These are phyloP conservation scores for Vanderwaltozyma yarrowii DNA, from an alignment of 805 yeast genomes.

Conservation along the genomic window DNA sequence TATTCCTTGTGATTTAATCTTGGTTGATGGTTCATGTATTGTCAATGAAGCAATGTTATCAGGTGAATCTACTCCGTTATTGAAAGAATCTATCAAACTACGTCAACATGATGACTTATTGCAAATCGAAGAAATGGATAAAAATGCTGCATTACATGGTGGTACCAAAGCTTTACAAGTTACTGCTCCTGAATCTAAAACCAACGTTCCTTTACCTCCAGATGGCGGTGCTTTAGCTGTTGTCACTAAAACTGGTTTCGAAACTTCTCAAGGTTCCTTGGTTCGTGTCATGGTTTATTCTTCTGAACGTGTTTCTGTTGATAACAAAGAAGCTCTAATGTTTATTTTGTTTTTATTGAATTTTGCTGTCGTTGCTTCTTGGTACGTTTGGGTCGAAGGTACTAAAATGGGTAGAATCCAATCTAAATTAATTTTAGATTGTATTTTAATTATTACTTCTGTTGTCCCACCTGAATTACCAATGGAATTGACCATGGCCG, in stretches of 20 bases:
- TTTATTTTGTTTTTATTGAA: slow-evolving; percentile 82
- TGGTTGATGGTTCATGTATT: slow-evolving; percentile 84
- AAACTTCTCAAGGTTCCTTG: slow-evolving; percentile 93
- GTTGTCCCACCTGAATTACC: slow-evolving; percentile 99
- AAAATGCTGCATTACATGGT: slow-evolving; percentile 82
- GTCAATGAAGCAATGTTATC: slow-evolving; percentile 98
- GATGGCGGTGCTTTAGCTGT: slow-evolving; percentile 87
- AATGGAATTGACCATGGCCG: slow-evolving; percentile 98
- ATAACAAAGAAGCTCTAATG: slow-evolving; percentile 86
- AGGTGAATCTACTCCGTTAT: slow-evolving; percentile 94
- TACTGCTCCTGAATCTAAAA: slow-evolving; percentile 48
- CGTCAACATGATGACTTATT: slow-evolving; percentile 64
- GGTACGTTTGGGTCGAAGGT: slow-evolving; percentile 99
- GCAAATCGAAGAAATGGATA: slow-evolving; percentile 75
- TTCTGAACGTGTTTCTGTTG: slow-evolving; percentile 92
- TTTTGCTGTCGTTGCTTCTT: slow-evolving; percentile 90
- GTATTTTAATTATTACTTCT: slow-evolving; percentile 90
- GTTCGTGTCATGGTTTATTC: slow-evolving; percentile 97
- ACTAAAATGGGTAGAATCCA: slow-evolving; percentile 91
- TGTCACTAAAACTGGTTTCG: slow-evolving; percentile 93
- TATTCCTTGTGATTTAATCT: slow-evolving; percentile 83
- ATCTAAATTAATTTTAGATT: slow-evolving; percentile 85
- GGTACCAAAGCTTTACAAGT: slow-evolving; percentile 96
- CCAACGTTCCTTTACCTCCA: slow-evolving; percentile 56
- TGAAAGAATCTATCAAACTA: slow-evolving; percentile 80